Evolutionary conservation across 1,139 yeast genomes (phyloP).

Genomic region (Scheffersomyces stambukii): DNA sequence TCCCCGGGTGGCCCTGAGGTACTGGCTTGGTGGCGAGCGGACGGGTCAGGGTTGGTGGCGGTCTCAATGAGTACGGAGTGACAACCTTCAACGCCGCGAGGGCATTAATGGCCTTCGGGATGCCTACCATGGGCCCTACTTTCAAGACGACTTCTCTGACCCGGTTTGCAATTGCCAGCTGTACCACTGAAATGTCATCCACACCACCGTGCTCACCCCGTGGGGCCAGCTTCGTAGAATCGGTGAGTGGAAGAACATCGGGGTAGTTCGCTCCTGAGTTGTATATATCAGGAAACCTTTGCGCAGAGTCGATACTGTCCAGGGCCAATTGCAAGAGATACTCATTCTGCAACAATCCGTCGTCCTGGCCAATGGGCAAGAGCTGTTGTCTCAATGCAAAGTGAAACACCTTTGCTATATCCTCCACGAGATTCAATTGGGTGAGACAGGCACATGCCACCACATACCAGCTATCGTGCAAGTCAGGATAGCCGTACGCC

Average conservation of each 20-base stretch:
- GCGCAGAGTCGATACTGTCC: slow-evolving; percentile 32
- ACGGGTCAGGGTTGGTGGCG: no score
- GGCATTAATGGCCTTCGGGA: slow-evolving; percentile 82
- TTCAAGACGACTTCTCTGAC: slow-evolving; percentile 75
- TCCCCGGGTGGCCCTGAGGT: no score
- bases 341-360: slow-evolving; percentile 22
- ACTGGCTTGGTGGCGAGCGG: no score
- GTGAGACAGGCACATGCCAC: slow-evolving; percentile 56
- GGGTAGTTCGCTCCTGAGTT: slow-evolving; percentile 42
- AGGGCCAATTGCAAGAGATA: slow-evolving; percentile 26
- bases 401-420: slow-evolving; percentile 68
- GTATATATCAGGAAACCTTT: slow-evolving; percentile 31
- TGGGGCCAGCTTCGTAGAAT: slow-evolving; percentile 21
- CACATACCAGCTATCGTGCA: slow-evolving; percentile 56
- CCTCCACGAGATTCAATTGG: slow-evolving; percentile 77
- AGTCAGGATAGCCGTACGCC: slow-evolving; percentile 45
- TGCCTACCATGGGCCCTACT: slow-evolving; percentile 74
- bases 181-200: slow-evolving; percentile 31
- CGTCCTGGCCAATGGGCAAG: slow-evolving; percentile 29
- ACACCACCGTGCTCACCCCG: slow-evolving; percentile 11
- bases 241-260: slow-evolving; percentile 37
- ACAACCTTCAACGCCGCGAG: slow-evolving; percentile 57
- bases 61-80: slow-evolving; percentile 49
- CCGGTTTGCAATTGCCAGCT: slow-evolving; percentile 45
- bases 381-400: slow-evolving; percentile 59